Percentiles rank a stretch among this genome's conserved stretches.
Evolutionary conservation across 164 flowering plant species (phyloP).

Genomic region (Santalum album): DNA sequence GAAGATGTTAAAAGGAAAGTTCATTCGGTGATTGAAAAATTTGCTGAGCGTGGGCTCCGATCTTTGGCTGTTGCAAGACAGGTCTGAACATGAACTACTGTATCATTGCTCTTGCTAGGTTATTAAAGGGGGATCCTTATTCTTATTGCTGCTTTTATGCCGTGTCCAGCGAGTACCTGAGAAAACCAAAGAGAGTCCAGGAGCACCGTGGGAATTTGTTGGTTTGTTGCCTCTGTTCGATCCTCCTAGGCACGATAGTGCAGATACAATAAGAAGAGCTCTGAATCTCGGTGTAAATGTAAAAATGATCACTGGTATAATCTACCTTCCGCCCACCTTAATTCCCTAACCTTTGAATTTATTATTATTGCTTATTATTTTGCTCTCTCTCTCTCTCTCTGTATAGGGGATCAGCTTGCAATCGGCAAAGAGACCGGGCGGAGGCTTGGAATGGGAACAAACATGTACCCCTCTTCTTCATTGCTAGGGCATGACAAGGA

Average conservation of each 20-base stretch:
- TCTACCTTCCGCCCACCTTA: not conserved
- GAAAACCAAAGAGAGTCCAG: conserved; percentile 1
- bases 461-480: conserved; percentile 42
- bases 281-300: conserved; percentile 3
- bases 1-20: conserved; percentile 2
- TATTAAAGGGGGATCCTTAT: not conserved
- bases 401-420: conserved; percentile 16
- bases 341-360: not conserved
- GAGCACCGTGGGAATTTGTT: conserved; percentile 1
- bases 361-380: not conserved
- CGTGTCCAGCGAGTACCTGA: not conserved
- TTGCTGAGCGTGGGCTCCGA: conserved; percentile 4
- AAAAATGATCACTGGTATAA: conserved; percentile 1
- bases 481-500: conserved; percentile 33
- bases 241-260: conserved; percentile 7
- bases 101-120: not conserved
- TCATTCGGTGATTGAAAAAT: not conserved
- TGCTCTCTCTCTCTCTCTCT: not conserved
- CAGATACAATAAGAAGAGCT: conserved; percentile 3
- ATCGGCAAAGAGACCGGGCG: conserved; percentile 41
- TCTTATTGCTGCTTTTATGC: not conserved
- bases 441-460: conserved; percentile 44
- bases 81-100: not conserved
- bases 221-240: conserved; percentile 6
- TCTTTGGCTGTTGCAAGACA: conserved; percentile 3